These are phyloP conservation scores for Phaseolus coccineus DNA, from an alignment of 331 rosid species.

Conservation along the genomic window DNA sequence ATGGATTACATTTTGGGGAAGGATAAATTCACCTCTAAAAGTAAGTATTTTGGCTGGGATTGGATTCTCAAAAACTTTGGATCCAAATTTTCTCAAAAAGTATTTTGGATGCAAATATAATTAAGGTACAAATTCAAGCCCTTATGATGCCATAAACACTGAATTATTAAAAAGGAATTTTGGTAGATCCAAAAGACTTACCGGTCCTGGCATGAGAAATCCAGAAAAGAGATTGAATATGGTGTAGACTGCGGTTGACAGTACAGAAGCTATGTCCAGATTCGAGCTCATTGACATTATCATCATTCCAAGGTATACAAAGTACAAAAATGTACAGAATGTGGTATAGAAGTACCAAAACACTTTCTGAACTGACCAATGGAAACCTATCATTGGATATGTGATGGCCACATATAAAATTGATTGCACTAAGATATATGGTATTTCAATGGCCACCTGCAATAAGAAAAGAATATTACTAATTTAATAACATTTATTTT, in stretches of 20 bases:
- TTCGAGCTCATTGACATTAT: slow-evolving; percentile 68
- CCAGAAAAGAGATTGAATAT: slow-evolving; percentile 87
- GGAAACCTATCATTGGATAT: slow-evolving; percentile 82
- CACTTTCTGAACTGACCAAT: slow-evolving; percentile 67
- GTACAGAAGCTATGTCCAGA: slow-evolving; percentile 67
- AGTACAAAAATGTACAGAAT: slow-evolving; percentile 78
- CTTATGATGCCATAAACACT: slow-evolving; percentile 19
- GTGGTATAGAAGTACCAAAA: slow-evolving; percentile 90
- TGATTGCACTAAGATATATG: slow-evolving; percentile 75
- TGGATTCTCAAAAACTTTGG: background rate
- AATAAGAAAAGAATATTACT: slow-evolving; percentile 16
- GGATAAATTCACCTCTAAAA: background rate
- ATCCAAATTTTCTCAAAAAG: background rate
- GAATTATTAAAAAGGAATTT: slow-evolving; percentile 13
- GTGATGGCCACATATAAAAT: slow-evolving; percentile 69
- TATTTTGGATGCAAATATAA: slow-evolving; percentile 11
- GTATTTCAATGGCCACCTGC: slow-evolving; percentile 87
- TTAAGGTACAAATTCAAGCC: slow-evolving; percentile 20
- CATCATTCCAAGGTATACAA: slow-evolving; percentile 86
- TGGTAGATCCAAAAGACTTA: slow-evolving; percentile 53
- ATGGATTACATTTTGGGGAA: slow-evolving; percentile 19
- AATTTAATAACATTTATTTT: slow-evolving; percentile 29
- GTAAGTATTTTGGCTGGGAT: background rate
- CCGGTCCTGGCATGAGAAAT: slow-evolving; percentile 88
- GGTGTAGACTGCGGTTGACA: slow-evolving; percentile 80